These are phyloP conservation scores for Arthrobotrys iridis DNA, from an alignment of 2,329 filamentous ascomycete species.

Conservation along the genomic window DNA sequence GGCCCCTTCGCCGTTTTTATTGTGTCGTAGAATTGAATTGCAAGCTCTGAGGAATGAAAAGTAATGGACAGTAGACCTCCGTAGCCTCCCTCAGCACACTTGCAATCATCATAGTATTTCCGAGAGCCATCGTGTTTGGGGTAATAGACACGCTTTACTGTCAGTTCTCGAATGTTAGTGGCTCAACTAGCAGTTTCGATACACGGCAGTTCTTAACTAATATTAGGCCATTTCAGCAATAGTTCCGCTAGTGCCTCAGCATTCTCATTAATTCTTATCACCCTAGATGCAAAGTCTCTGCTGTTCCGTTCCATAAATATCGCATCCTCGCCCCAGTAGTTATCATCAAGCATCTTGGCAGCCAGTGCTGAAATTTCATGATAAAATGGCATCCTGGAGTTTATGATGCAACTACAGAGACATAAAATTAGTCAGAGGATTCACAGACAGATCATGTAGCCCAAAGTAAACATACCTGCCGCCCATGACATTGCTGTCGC, in stretches of 20 bases:
- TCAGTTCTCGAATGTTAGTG: constrained; percentile 63
- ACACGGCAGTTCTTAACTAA: neutral
- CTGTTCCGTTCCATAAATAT: constrained; percentile 97
- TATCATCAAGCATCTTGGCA: constrained; percentile 78
- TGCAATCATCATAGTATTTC: constrained; percentile 80
- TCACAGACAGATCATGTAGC: neutral
- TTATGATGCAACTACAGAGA: constrained; percentile 67
- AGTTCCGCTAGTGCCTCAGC: constrained; percentile 83
- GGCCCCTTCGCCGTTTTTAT: constrained; percentile 92
- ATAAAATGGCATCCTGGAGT: constrained; percentile 77
- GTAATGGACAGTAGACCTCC: constrained; percentile 88
- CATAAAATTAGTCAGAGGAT: neutral
- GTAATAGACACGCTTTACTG: constrained; percentile 84
- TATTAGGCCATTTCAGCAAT: constrained; percentile 66
- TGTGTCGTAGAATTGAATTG: constrained; percentile 83
- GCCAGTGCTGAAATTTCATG: constrained; percentile 73
- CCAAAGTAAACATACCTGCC: constrained; percentile 68
- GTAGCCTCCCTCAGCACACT: constrained; percentile 79
- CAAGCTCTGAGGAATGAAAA: constrained; percentile 75
- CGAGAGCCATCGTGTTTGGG: constrained; percentile 79
- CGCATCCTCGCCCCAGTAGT: constrained; percentile 91
- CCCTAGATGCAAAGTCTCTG: constrained; percentile 84
- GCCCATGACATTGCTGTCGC: constrained; percentile 98
- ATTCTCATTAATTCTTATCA: constrained; percentile 84
- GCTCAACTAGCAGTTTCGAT: neutral